Percentiles rank a stretch among this genome's conserved stretches.
These are phyloP conservation scores for Tephrocybe rancida DNA, from an alignment of 768 basidiomycete species.

Conservation along the genomic window DNA sequence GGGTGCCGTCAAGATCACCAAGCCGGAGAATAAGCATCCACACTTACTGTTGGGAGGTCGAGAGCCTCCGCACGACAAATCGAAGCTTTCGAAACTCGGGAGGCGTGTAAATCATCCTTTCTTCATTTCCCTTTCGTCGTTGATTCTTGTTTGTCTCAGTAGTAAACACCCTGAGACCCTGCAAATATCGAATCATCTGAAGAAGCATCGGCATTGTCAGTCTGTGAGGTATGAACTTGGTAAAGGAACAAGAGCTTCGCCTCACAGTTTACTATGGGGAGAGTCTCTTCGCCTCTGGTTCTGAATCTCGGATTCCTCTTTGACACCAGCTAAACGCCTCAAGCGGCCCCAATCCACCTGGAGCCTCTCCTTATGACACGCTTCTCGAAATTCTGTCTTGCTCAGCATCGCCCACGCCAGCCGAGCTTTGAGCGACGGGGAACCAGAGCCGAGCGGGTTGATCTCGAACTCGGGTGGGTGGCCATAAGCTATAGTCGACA, in stretches of 20 bases:
- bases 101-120: neutral
- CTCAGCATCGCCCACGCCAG: slow-evolving; percentile 47
- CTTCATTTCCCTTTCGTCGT: neutral
- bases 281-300: slow-evolving; percentile 7
- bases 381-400: slow-evolving; percentile 36
- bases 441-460: slow-evolving; percentile 24
- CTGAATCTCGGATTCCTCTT: slow-evolving; percentile 13
- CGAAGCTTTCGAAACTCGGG: neutral
- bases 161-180: neutral
- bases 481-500: slow-evolving; percentile 46
- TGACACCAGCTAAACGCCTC: slow-evolving; percentile 25
- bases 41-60: neutral
- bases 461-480: slow-evolving; percentile 48
- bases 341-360: slow-evolving; percentile 32
- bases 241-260: neutral
- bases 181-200: neutral
- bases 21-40: neutral
- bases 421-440: slow-evolving; percentile 36
- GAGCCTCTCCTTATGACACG: slow-evolving; percentile 40
- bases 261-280: slow-evolving; percentile 17
- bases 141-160: neutral
- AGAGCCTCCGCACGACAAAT: neutral
- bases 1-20: too few relatives aligned
- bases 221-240: too few relatives aligned
- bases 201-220: neutral